These are phyloP conservation scores for Pythium rhizo-oryzae DNA, from an alignment of 352 stramenopile species.

Conservation along the genomic window DNA sequence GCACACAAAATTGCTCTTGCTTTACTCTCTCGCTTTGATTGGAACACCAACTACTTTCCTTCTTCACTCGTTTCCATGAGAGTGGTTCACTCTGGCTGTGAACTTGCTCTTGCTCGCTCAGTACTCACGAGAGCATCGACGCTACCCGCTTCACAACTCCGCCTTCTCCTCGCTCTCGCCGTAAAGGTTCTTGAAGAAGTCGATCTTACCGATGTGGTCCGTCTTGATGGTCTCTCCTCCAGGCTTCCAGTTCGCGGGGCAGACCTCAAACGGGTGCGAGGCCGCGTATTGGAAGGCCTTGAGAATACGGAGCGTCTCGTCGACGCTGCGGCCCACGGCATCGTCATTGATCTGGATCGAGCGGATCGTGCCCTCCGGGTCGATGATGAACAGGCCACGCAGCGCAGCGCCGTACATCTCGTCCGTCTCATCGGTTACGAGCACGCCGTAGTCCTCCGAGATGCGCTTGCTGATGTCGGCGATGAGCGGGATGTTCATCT, in stretches of 20 bases:
- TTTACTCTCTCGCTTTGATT: no score
- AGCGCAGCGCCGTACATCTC: conserved; percentile 79
- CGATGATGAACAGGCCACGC: conserved; percentile 85
- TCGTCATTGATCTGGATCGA: conserved; percentile 89
- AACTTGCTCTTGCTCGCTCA: not conserved
- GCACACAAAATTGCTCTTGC: no score
- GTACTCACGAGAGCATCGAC: not conserved
- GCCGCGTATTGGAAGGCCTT: conserved; percentile 85
- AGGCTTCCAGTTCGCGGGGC: conserved; percentile 86
- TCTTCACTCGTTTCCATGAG: not conserved
- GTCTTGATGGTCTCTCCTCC: conserved; percentile 86
- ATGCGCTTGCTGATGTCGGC: conserved; percentile 86
- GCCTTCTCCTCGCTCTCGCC: conserved; percentile 51
- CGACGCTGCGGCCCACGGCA: conserved; percentile 77
- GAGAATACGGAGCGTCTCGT: conserved; percentile 83
- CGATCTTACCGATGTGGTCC: conserved; percentile 80
- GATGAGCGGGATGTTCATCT: conserved; percentile 85
- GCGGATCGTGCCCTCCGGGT: conserved; percentile 79
- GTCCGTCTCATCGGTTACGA: conserved; percentile 82
- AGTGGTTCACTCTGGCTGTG: no score
- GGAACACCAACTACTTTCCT: not conserved
- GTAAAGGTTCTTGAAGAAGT: conserved; percentile 87
- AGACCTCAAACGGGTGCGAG: conserved; percentile 81
- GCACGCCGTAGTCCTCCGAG: conserved; percentile 82
- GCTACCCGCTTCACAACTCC: conserved; percentile 37